Base-by-base conservation (phyloP, 495 filamentous ascomycete genomes). In the Clohesyomyces aquaticus region DNA sequence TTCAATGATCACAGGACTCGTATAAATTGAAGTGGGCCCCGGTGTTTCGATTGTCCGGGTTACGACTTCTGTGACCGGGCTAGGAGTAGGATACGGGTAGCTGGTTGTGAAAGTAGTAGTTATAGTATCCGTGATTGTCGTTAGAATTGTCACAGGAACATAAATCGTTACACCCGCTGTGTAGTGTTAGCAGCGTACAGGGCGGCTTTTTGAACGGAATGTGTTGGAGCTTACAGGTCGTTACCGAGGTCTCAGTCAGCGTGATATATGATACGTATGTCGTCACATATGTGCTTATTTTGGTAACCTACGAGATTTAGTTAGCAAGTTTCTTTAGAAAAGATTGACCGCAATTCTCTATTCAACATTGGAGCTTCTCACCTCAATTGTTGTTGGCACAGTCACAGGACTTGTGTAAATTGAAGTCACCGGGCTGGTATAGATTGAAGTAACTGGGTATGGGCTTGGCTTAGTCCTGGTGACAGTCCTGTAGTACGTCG, bases 221-320 rank as follows among this genome's bases (percentile, higher is more conserved):
- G 32, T 6, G 32, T 14, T 6, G 32, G 32, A 14, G 32, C 19
- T 47, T 47, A 47, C 43, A 11, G 8, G 48, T 51, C 6, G 22
- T 26, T 51, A 51, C 23, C 11, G 10, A 25, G 4, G 48, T 51
- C 12, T 8, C 4, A 26, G 22, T 28, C 12, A 41, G 6, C 1
- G 58, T 61, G 9, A 49, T 49, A n/a, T 48, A 49, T 6, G 42
- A 49, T 14, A 47, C 53, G 29, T 41, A 53, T n/a, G n/a, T 49
- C 12, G 62, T 65, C 2, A 50, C n/a, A 45, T 52, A 61, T 9
- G 58, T 61, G 46, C 9, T 41, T 8, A 53, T 47, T n/a, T n/a
- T n/a, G 25, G 18, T 53, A 4, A 21, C 18, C 2, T 41, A 4
- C 6, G 58, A 52, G 4, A 21, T 28, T n/a, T n/a, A n/a, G n/a